phyloP scores from a whole-genome alignment of 2,329 filamentous ascomycete species.

The Penicillium sp. region DNA sequence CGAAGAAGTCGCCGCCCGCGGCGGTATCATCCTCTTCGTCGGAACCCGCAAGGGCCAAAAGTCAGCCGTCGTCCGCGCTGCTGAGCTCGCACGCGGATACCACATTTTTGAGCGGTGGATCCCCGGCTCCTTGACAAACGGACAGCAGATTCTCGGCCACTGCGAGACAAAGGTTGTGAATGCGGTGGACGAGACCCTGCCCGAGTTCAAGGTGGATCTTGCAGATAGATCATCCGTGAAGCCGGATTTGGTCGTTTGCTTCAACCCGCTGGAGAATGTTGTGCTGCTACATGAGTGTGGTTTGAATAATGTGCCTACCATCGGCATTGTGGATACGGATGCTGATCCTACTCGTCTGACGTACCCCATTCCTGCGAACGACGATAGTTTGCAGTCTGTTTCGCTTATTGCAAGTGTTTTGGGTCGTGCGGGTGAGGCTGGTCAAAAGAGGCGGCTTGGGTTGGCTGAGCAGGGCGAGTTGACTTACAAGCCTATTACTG shows the following conservation, averaged over 20 bases:
- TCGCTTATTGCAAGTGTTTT: constrained; percentile 82
- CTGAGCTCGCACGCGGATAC: constrained; percentile 73
- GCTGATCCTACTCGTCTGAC: constrained; percentile 91
- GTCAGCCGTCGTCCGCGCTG: constrained; percentile 75
- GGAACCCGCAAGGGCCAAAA: constrained; percentile 83
- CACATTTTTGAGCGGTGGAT: constrained; percentile 94
- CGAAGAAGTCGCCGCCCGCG: constrained; percentile 76
- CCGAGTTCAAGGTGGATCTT: constrained; percentile 66
- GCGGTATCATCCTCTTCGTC: constrained; percentile 85
- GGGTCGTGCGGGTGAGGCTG: constrained; percentile 77
- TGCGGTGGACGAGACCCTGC: constrained; percentile 64
- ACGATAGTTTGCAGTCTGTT: constrained; percentile 85
- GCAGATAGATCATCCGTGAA: constrained; percentile 65
- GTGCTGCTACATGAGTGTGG: constrained; percentile 89
- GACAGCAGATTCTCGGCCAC: constrained; percentile 76
- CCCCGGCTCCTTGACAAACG: constrained; percentile 88
- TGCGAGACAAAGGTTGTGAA: constrained; percentile 74
- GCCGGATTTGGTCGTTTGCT: constrained; percentile 86
- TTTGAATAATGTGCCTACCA: constrained; percentile 82
- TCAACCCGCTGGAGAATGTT: constrained; percentile 93
- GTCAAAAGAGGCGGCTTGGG: constrained; percentile 65
- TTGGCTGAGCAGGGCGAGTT: constrained; percentile 62
- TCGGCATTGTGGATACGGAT: constrained; percentile 93
- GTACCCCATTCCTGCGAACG: constrained; percentile 94
- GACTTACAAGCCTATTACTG: constrained; percentile 50